Conservation (phyloP, 768 basidiomycete species). For the Chalciporus pseudorubinellus region DNA sequence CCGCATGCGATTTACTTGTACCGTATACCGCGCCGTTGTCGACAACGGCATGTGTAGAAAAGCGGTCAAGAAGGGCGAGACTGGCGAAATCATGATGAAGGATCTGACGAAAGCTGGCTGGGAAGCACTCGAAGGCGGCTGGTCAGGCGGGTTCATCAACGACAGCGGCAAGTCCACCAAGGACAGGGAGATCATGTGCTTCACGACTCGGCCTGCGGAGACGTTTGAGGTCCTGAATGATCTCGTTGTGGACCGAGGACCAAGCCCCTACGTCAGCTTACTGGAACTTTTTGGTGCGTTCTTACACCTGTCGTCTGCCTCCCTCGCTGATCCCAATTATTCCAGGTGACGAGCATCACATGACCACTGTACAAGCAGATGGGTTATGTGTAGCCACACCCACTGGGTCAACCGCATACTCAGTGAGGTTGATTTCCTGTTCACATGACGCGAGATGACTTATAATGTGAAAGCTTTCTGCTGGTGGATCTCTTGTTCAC, state of each 20-base stretch:
- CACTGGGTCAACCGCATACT: constrained; percentile 98
- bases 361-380: constrained; percentile 99
- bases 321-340: constrained; percentile 1
- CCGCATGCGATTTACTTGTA: constrained; percentile 99
- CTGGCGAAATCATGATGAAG: constrained; percentile 97
- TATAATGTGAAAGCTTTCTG: constrained; percentile 61
- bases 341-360: constrained; percentile 95
- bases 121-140: constrained; percentile 91
- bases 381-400: constrained; percentile 94
- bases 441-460: constrained; percentile 2
- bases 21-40: constrained; percentile 89
- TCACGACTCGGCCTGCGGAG: constrained; percentile 90
- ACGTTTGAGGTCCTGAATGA: constrained; percentile 97
- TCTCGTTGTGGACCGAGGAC: constrained; percentile 95
- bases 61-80: constrained; percentile 90
- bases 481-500: constrained; percentile 95
- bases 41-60: constrained; percentile 67
- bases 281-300: constrained; percentile 92
- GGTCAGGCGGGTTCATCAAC: constrained; percentile 42
- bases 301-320: background rate
- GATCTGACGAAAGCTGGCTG: constrained; percentile 88
- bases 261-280: constrained; percentile 94
- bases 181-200: constrained; percentile 99
- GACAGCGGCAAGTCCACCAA: constrained; percentile 53
- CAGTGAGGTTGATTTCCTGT: constrained; percentile 48